phyloP scores from a whole-genome alignment of 495 filamentous ascomycete species.

The Penicillium maclennaniae region DNA sequence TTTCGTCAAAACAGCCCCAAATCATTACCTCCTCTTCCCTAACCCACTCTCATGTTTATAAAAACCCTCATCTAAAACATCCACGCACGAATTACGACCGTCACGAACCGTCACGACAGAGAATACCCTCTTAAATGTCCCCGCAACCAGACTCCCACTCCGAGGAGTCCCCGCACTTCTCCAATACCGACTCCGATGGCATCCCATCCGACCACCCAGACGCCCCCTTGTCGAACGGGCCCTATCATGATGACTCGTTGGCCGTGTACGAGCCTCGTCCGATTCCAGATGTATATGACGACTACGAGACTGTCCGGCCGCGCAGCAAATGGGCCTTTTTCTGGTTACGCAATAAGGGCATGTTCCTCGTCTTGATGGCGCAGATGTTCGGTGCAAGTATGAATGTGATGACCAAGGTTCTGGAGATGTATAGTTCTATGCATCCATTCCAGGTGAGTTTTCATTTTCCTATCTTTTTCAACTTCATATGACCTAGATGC shows the following conservation, averaged over 20 bases:
- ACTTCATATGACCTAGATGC: too few relatives aligned
- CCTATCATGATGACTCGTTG: conserved; percentile 15
- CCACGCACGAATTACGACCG: too few relatives aligned
- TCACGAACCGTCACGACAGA: neutral
- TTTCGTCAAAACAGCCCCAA: neutral
- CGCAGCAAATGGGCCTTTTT: conserved; percentile 30
- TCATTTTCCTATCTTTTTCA: neutral
- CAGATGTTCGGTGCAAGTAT: conserved; percentile 87
- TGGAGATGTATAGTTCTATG: conserved; percentile 71
- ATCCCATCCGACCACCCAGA: conserved; percentile 21
- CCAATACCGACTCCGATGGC: conserved; percentile 1
- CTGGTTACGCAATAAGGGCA: conserved; percentile 64
- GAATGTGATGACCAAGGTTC: conserved; percentile 76
- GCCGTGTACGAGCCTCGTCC: conserved; percentile 21
- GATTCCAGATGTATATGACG: conserved; percentile 11
- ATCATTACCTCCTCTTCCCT: neutral
- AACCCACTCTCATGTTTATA: too few relatives aligned
- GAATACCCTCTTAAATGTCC: neutral
- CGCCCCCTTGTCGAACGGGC: conserved; percentile 17
- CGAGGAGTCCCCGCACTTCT: too few relatives aligned
- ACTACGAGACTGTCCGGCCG: conserved; percentile 4
- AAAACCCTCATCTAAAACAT: too few relatives aligned
- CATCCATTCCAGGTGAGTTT: conserved; percentile 71
- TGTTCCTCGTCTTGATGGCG: conserved; percentile 67
- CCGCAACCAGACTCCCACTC: neutral